A percentile compares a stretch with the other conserved stretches of the same genome.
Evolutionary conservation across 148 eudicot species (phyloP).

Genomic region (Bassia scoparia): DNA sequence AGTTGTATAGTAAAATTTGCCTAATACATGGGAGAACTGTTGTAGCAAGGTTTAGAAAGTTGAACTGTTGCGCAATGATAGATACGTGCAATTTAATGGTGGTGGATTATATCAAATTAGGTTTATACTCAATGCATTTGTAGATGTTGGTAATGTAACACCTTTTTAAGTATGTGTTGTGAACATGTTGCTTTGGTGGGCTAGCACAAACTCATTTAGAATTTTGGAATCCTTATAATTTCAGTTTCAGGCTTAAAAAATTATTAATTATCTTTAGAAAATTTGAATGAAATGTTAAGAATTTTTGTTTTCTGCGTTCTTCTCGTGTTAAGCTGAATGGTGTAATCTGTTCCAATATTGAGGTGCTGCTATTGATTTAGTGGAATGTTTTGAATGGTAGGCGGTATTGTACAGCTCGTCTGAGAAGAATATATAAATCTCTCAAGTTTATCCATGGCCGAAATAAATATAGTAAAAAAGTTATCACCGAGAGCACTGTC

Average conservation of each 20-base stretch:
- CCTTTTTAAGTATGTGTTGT: neutral
- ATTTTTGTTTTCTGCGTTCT: neutral
- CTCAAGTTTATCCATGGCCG: constrained; percentile 94
- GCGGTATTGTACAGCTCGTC: constrained; percentile 86
- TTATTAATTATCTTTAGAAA: neutral
- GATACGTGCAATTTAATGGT: neutral
- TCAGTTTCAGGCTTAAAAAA: neutral
- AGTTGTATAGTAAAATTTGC: too few relatives aligned
- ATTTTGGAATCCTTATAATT: neutral
- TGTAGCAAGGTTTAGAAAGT: neutral
- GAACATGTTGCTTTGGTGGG: neutral
- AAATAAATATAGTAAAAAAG: constrained; percentile 62
- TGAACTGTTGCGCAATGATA: neutral
- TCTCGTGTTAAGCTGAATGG: neutral
- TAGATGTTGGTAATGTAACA: neutral
- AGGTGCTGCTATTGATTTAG: constrained; percentile 5
- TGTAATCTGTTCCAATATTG: neutral
- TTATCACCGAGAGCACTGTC: constrained; percentile 57
- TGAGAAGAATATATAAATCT: constrained; percentile 87
- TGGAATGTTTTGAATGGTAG: constrained; percentile 20
- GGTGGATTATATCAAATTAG: neutral
- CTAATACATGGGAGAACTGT: too few relatives aligned
- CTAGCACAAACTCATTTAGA: neutral
- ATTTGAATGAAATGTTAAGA: neutral
- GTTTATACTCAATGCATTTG: neutral